phyloP scores from a whole-genome alignment of 768 basidiomycete species.

The Trametes gibbosa region DNA sequence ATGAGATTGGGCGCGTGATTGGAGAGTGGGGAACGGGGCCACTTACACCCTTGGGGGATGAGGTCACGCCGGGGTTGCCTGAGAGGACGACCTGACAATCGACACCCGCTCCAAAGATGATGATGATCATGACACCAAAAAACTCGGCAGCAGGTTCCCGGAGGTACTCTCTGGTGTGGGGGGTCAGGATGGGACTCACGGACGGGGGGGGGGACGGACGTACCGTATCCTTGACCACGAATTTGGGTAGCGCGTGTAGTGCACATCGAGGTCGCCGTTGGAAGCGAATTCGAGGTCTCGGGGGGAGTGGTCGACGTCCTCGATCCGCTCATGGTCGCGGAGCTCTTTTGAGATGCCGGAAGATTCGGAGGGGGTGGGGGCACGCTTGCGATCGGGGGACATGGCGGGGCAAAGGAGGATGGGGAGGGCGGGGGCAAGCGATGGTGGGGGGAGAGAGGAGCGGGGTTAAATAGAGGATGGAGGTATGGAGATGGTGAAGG shows the following conservation, averaged over 20 bases:
- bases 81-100: slow-evolving; percentile 58
- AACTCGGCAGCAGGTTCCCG: slow-evolving; percentile 66
- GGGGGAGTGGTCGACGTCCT: background rate
- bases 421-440: slow-evolving; percentile 2
- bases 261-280: slow-evolving; percentile 20
- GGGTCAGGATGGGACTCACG: background rate
- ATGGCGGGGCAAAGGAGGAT: slow-evolving; percentile 5
- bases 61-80: slow-evolving; percentile 40
- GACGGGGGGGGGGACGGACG: slow-evolving; percentile 6
- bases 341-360: slow-evolving; percentile 11
- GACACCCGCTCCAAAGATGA: slow-evolving; percentile 59
- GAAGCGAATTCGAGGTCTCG: background rate
- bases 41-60: slow-evolving; percentile 53
- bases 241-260: slow-evolving; percentile 44
- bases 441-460: background rate
- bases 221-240: slow-evolving; percentile 57
- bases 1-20: background rate
- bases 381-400: slow-evolving; percentile 9
- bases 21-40: background rate
- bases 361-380: slow-evolving; percentile 15
- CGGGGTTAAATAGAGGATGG: slow-evolving; percentile 5
- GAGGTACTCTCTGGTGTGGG: slow-evolving; percentile 29
- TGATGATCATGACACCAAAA: slow-evolving; percentile 53
- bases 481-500: background rate
- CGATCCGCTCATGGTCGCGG: slow-evolving; percentile 5